Conservation (phyloP, 768 basidiomycete genomes). For the Podaxis sp. region DNA sequence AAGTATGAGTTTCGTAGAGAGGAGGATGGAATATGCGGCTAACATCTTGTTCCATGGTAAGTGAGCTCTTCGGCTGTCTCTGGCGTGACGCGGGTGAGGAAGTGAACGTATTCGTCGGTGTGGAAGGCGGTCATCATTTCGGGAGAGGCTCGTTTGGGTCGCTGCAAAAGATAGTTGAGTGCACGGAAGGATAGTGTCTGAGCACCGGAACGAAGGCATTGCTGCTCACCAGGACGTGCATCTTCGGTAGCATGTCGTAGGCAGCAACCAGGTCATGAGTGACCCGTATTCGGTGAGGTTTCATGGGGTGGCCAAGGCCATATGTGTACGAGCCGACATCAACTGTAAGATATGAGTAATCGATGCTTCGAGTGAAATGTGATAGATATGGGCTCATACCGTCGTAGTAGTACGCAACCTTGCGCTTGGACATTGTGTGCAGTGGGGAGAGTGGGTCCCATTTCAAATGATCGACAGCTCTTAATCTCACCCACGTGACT, state of each 20-base stretch:
- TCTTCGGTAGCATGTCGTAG: slow-evolving; percentile 91
- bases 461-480: background rate
- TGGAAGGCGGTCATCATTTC: slow-evolving; percentile 92
- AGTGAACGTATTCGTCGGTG: slow-evolving; percentile 97
- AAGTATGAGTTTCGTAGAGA: background rate
- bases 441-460: background rate
- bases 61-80: slow-evolving; percentile 89
- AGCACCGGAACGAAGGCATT: background rate
- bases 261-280: slow-evolving; percentile 89
- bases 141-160: slow-evolving; percentile 67
- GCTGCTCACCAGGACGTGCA: slow-evolving; percentile 81
- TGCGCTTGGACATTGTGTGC: slow-evolving; percentile 59
- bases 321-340: slow-evolving; percentile 78
- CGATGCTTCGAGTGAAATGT: background rate
- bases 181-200: background rate
- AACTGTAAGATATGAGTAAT: slow-evolving; percentile 35
- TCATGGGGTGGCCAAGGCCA: slow-evolving; percentile 91
- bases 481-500: slow-evolving; percentile 2
- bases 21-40: slow-evolving; percentile 22
- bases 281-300: slow-evolving; percentile 92
- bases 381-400: slow-evolving; percentile 37
- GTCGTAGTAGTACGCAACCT: slow-evolving; percentile 83
- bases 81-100: slow-evolving; percentile 83
- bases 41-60: slow-evolving; percentile 83
- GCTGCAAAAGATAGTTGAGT: slow-evolving; percentile 38